phyloP scores from a whole-genome alignment of 129 eudicot species.

The Flaveria robusta region DNA sequence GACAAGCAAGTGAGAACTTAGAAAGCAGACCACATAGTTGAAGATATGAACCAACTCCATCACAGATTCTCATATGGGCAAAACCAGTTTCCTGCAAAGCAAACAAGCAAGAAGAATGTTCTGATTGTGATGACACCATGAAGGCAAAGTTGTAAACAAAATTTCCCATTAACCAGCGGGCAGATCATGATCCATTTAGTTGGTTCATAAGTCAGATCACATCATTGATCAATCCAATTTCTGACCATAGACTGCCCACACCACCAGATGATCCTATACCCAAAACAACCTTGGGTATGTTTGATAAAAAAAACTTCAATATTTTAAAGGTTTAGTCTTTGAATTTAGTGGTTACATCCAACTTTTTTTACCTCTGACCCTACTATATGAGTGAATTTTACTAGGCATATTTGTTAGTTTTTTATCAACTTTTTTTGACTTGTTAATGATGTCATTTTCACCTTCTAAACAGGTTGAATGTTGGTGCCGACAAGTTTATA shows the following conservation, averaged over 20 bases:
- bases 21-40: conserved; percentile 91
- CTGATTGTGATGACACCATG: not conserved
- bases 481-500: not conserved
- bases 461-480: not conserved
- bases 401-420: no score
- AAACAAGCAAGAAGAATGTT: not conserved
- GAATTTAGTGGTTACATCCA: not conserved
- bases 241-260: not conserved
- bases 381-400: no score
- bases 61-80: conserved; percentile 98
- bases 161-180: not conserved
- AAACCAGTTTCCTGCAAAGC: conserved; percentile 86
- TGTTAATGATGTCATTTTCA: no score
- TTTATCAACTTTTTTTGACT: not conserved
- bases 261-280: not conserved
- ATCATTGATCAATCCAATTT: not conserved
- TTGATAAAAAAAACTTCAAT: no score
- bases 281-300: no score
- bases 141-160: not conserved
- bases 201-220: not conserved
- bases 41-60: conserved; percentile 98
- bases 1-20: conserved; percentile 70
- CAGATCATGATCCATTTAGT: not conserved
- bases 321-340: no score
- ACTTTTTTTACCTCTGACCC: no score